Percentiles rank a stretch among this genome's conserved stretches.
These are phyloP conservation scores for Rhodocollybia butyracea DNA, from an alignment of 768 basidiomycete genomes.

Conservation along the genomic window DNA sequence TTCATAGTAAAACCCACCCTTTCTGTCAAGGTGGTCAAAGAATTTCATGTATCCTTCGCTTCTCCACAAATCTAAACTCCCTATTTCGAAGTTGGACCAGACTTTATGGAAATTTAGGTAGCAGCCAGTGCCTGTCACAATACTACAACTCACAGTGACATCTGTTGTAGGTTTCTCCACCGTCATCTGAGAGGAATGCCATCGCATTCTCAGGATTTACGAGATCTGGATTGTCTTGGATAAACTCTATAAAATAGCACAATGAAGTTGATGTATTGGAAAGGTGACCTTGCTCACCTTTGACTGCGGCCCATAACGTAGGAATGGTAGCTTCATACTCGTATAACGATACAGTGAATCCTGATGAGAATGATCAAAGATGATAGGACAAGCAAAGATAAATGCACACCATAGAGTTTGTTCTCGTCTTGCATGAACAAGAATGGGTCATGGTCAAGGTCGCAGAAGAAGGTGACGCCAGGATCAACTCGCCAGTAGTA, in stretches of 20 bases:
- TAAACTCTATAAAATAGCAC: conserved; percentile 62
- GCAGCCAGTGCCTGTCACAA: too few relatives aligned
- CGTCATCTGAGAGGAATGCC: conserved; percentile 77
- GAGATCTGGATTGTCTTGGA: conserved; percentile 54
- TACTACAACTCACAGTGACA: conserved; percentile 63
- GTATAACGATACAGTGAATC: conserved; percentile 78
- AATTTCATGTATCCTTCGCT: conserved; percentile 77
- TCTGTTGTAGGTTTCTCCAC: conserved; percentile 68
- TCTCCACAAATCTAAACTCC: conserved; percentile 79
- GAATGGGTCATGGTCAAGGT: conserved; percentile 87
- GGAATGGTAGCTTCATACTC: conserved; percentile 87
- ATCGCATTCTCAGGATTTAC: conserved; percentile 72
- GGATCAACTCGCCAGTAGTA: conserved; percentile 84
- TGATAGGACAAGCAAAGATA: neutral
- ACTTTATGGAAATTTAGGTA: conserved; percentile 42
- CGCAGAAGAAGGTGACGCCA: conserved; percentile 84
- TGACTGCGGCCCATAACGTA: conserved; percentile 79
- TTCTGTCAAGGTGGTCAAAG: conserved; percentile 77
- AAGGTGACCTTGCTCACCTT: conserved; percentile 39
- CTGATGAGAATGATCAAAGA: conserved; percentile 32
- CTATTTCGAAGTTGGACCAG: conserved; percentile 96
- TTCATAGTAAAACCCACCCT: conserved; percentile 91
- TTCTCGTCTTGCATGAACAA: conserved; percentile 80
- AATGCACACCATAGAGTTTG: conserved; percentile 71
- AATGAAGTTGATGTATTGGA: neutral